Conservation (phyloP, 2,329 filamentous ascomycete genomes). For the Ascochyta koolunga region DNA sequence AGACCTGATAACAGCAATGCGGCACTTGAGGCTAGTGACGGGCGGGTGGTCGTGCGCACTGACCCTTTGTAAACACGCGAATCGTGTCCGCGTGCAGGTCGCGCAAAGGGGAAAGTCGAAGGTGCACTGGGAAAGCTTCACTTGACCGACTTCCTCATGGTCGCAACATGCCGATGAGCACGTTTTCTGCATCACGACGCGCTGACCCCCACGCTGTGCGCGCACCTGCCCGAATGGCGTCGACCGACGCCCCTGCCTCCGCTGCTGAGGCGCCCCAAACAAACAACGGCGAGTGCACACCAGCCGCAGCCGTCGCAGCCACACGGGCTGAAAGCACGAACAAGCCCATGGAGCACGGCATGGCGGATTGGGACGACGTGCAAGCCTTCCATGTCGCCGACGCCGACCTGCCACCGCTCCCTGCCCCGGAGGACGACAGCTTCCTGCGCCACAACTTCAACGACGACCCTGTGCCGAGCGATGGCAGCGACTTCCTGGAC, state of each 20-base stretch:
- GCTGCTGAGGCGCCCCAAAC: conserved; percentile 33
- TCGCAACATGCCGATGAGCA: conserved; percentile 35
- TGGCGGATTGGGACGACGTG: conserved; percentile 41
- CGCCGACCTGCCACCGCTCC: conserved; percentile 49
- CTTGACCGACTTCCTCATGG: conserved; percentile 16
- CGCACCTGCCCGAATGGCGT: conserved; percentile 30
- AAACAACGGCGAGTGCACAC: conserved; percentile 24
- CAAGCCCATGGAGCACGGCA: conserved; percentile 34
- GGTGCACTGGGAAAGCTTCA: neutral
- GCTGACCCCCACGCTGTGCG: conserved; percentile 24
- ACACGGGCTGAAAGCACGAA: conserved; percentile 18
- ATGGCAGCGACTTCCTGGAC: conserved; percentile 58
- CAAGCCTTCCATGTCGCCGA: conserved; percentile 43
- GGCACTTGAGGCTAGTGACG: neutral
- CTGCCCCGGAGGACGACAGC: conserved; percentile 49
- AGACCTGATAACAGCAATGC: neutral
- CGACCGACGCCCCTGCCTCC: conserved; percentile 29
- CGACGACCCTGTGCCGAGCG: conserved; percentile 39
- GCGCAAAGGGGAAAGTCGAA: conserved; percentile 13
- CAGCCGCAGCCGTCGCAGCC: conserved; percentile 23
- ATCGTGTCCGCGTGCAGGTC: conserved; percentile 2
- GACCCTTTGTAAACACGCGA: conserved; percentile 10
- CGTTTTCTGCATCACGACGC: conserved; percentile 21
- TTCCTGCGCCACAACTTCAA: conserved; percentile 43
- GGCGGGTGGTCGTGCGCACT: neutral